Base-by-base conservation (phyloP, 2,329 filamentous ascomycete species). In the Fusarium chaquense region DNA sequence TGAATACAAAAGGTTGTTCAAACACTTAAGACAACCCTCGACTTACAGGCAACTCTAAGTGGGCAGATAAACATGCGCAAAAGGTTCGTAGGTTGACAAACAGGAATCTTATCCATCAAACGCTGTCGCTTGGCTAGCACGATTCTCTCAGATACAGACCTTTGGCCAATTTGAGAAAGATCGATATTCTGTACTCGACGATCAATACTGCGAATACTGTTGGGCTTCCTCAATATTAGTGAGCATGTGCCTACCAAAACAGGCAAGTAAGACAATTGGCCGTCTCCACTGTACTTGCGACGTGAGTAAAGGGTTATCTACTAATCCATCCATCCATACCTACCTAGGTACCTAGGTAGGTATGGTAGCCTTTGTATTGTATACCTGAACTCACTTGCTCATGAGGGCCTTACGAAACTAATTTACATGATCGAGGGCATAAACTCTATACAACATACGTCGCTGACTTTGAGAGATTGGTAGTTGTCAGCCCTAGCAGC, bases 401-500 rank as follows among this genome's bases (percentile, higher is more conserved):
- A 20, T 12, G 5, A 13, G n/a, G 6, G 18, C 9, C 20, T 46
- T n/a, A 15, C 28, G 15, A 16, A n/a, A 11, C 16, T 28, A 46
- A 32, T 18, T 46, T 7, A 3, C 8, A 15, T 20, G 8, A 18
- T 4, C 5, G 13, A 45, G 24, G 6, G 18, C 7, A 46, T 20
- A 22, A 46, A 46, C 44, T 32, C 18, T 30, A 22, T 20, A 20
- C 5, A 20, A 30, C 12, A 28, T 45, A 10, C 10, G 12, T 45
- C 15, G 26, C 6, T 44, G 22, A 44, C 40, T 43, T 43, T 24
- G 40, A 43, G 22, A 43, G 15, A 22, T 43, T 22, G 7, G 38
- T 20, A 33, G 28, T 24, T 49, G 32, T 50, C 35, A 52, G 49
- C 61, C 54, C 62, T 36, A 49, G 40, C 20, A 33, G 24, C 46